Conservation (phyloP, 805 yeast species). For the Starmerella davenportii region DNA sequence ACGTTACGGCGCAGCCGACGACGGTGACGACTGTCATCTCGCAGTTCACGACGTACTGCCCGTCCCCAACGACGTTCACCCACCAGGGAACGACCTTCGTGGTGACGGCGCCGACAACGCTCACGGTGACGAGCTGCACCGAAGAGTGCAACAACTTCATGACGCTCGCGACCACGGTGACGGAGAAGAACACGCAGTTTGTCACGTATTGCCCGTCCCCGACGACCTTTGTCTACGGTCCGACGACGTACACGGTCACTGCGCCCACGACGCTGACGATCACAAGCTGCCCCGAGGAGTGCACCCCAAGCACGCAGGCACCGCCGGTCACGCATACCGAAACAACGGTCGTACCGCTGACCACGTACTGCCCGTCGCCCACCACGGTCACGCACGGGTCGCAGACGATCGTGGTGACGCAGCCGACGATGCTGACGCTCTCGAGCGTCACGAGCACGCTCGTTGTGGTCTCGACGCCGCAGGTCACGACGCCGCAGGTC, state of each 20-base stretch:
- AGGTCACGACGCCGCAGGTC: too few species aligned
- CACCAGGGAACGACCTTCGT: slow-evolving; percentile 54
- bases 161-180: too few species aligned
- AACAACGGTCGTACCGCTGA: too few species aligned
- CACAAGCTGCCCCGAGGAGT: slow-evolving; percentile 80
- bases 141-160: background rate
- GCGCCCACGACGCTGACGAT: slow-evolving; percentile 66
- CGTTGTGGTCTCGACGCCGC: too few species aligned
- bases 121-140: slow-evolving; percentile 62
- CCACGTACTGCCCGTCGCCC: background rate
- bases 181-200: background rate
- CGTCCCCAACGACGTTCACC: slow-evolving; percentile 46
- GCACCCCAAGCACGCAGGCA: too few species aligned
- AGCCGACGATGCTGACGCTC: background rate
- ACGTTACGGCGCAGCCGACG: too few species aligned
- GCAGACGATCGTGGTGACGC: background rate
- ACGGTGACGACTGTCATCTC: too few species aligned
- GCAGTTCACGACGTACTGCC: slow-evolving; percentile 37
- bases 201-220: slow-evolving; percentile 75
- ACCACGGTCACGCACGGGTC: background rate
- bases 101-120: slow-evolving; percentile 61
- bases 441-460: too few species aligned
- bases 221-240: slow-evolving; percentile 47
- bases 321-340: background rate
- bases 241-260: slow-evolving; percentile 55